Evolutionary conservation across 225 moss, liverwort and hornwort species (phyloP), one percentile per base, ranked within the genome.

Genomic region (Takakia lepidozioides): DNA sequence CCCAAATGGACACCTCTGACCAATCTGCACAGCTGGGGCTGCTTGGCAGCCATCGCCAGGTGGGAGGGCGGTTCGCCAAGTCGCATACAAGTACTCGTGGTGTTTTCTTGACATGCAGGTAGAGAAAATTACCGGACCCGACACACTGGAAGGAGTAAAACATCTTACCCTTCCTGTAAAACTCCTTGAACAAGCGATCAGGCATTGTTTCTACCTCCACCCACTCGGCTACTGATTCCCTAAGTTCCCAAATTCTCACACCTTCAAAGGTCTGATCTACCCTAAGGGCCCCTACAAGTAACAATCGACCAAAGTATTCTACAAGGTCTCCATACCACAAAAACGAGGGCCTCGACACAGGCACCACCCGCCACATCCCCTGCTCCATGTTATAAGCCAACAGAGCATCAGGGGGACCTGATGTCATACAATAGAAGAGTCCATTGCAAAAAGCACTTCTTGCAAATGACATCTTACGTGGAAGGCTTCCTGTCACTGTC

Each of bases 1-100:
- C 74, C 79, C 79, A 79, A 44, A 79, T 70, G 70, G 79, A 79
- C 35, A 79, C 70, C 52, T 74, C 79, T 19, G 79, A 79, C 79
- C 79, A 79, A 55, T 79, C 70, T 41, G 79, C 63, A 51, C 79
- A 79, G 2, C 73, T 29, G 30, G 74, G 79, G 34, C 79, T 79
- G 18, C 45, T 67, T 2, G 74, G 79, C 8, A 79, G 63, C 79
- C 79, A 79, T 1, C 74, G 66, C 79, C 79, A 79, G 14, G 19
- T 43, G 3, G 70, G 54, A 13, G 74, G 74, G 11, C 38, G 48
- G 15, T 29, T 70, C 22, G 57, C 43, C 25, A 79, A 50, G 57
- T 79, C 70, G 54, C 79, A 79, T 38, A 79, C 50, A 34, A 79
- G 46, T 21, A 79, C 74, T 10, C 79, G 70, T 2, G 66, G 60